Conservation (phyloP, 1,139 yeast genomes). For the Debaryomycetaceae sp. region DNA sequence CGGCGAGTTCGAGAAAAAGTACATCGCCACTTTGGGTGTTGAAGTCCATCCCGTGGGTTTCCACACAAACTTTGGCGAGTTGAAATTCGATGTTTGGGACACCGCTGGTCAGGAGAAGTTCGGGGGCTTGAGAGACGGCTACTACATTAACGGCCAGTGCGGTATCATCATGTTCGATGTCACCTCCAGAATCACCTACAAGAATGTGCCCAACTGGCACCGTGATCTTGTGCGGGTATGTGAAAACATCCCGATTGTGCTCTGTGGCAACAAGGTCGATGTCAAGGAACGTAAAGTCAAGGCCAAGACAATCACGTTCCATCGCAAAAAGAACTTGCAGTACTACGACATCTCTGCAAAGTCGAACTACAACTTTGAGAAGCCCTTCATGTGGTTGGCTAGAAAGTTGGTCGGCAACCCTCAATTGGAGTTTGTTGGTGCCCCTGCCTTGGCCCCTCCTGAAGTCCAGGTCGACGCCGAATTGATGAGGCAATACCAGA, state of each 20-base stretch:
- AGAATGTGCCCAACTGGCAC: constrained; percentile 99
- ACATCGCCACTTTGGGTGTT: constrained; percentile 98
- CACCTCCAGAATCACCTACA: constrained; percentile 97
- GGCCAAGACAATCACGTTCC: constrained; percentile 99
- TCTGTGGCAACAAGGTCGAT: constrained; percentile 99
- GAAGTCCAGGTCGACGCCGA: constrained; percentile 96
- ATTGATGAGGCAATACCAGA: constrained; percentile 96
- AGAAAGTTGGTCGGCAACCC: constrained; percentile 99
- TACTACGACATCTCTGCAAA: constrained; percentile 99
- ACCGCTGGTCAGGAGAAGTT: constrained; percentile 99
- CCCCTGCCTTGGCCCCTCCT: constrained; percentile 99
- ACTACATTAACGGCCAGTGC: constrained; percentile 98
- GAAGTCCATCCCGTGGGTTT: constrained; percentile 98
- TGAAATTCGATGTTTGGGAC: constrained; percentile 99
- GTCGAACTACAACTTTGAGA: constrained; percentile 98
- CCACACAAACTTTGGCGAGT: constrained; percentile 98
- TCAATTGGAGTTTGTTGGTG: constrained; percentile 94
- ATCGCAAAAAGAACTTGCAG: constrained; percentile 99
- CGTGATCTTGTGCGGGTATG: constrained; percentile 98
- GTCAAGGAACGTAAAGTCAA: constrained; percentile 99
- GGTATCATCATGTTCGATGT: constrained; percentile 99
- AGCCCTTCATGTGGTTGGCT: constrained; percentile 99
- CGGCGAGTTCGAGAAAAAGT: constrained; percentile 98
- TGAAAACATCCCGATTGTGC: constrained; percentile 98
- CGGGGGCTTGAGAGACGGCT: constrained; percentile 99